Evolutionary conservation across 352 stramenopile genomes (phyloP).

Genomic region (Aphanomyces astaci): DNA sequence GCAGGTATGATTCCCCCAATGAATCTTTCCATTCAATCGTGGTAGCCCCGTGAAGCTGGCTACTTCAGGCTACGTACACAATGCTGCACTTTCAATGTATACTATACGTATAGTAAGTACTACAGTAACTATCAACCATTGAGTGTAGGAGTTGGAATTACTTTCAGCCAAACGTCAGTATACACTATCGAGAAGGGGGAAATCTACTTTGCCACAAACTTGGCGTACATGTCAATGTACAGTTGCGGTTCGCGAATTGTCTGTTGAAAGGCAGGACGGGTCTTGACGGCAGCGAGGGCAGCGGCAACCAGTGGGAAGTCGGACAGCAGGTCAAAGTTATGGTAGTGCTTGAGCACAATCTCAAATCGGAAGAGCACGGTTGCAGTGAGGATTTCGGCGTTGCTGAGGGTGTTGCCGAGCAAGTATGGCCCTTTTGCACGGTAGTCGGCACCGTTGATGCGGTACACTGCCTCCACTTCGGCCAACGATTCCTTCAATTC

Average conservation of each 20-base stretch:
- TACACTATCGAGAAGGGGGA: no score
- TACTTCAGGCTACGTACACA: no score
- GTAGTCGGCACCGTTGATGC: slow-evolving; percentile 3
- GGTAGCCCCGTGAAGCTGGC: no score
- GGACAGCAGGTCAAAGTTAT: neutral
- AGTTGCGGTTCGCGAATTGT: slow-evolving; percentile 2
- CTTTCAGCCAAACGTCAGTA: no score
- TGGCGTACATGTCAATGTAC: slow-evolving; percentile 17
- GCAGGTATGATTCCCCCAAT: no score
- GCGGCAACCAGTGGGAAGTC: slow-evolving; percentile 5
- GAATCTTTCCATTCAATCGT: no score
- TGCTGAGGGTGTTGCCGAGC: slow-evolving; percentile 12
- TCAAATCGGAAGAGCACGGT: slow-evolving; percentile 16
- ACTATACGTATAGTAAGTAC: no score
- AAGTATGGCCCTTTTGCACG: slow-evolving; percentile 7
- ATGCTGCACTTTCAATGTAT: no score
- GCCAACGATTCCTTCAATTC: slow-evolving; percentile 4
- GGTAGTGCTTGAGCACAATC: slow-evolving; percentile 9
- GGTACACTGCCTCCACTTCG: slow-evolving; percentile 16
- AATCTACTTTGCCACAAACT: slow-evolving; percentile 2
- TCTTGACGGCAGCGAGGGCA: neutral
- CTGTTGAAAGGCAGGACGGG: slow-evolving; percentile 1
- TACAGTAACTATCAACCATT: no score
- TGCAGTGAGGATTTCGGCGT: slow-evolving; percentile 9
- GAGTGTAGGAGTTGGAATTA: no score